These are phyloP conservation scores for Hypoxylon trugodes DNA, from an alignment of 495 filamentous ascomycete genomes.

Conservation along the genomic window DNA sequence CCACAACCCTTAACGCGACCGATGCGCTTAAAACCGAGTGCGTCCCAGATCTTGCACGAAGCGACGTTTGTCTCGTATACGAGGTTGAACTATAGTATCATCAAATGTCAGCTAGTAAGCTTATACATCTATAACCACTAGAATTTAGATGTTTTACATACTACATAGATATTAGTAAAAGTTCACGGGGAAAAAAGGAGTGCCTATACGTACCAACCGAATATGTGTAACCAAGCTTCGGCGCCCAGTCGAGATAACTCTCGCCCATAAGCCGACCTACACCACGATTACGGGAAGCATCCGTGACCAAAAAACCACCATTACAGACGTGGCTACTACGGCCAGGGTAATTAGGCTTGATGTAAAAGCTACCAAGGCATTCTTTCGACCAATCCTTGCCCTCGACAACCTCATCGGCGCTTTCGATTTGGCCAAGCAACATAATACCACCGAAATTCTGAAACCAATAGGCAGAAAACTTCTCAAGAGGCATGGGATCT, in stretches of 20 bases:
- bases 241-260: constrained; percentile 92
- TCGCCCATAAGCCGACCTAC: constrained; percentile 95
- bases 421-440: constrained; percentile 80
- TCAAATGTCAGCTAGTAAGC: too few species aligned
- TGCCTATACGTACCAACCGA: too few species aligned
- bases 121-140: too few species aligned
- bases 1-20: constrained; percentile 90
- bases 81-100: too few species aligned
- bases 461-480: constrained; percentile 93
- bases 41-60: constrained; percentile 95
- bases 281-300: constrained; percentile 86
- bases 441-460: constrained; percentile 94
- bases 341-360: constrained; percentile 97
- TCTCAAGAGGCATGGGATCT: constrained; percentile 74
- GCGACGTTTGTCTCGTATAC: constrained; percentile 98
- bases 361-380: constrained; percentile 94
- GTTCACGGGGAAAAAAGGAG: too few species aligned
- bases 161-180: too few species aligned
- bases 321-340: constrained; percentile 97
- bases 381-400: constrained; percentile 83
- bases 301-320: constrained; percentile 92
- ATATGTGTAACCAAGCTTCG: constrained; percentile 92
- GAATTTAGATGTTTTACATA: too few species aligned
- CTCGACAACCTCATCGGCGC: constrained; percentile 64
- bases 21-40: constrained; percentile 96